These are phyloP conservation scores for Ustilago curta DNA, from an alignment of 1,284 basidiomycete species.

Conservation along the genomic window DNA sequence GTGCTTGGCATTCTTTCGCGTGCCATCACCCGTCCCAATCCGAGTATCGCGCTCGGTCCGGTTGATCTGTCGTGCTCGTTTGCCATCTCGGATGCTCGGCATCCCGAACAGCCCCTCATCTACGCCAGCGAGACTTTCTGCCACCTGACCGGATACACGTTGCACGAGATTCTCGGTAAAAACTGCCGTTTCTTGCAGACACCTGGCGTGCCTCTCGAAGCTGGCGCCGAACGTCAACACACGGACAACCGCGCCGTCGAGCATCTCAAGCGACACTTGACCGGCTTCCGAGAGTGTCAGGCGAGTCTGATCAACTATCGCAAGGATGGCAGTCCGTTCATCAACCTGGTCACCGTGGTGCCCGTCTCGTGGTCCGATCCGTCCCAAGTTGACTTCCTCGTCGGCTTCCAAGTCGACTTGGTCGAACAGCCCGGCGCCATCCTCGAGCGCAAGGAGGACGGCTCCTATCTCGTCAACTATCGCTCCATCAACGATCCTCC, in stretches of 20 bases:
- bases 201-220: conserved; percentile 77
- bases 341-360: conserved; percentile 70
- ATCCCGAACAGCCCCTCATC: conserved; percentile 85
- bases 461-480: conserved; percentile 65
- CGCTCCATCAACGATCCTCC: conserved; percentile 52
- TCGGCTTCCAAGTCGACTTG: conserved; percentile 86
- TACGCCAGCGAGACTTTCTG: conserved; percentile 86
- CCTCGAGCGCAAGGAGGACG: conserved; percentile 71
- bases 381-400: conserved; percentile 80
- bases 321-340: conserved; percentile 84
- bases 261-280: conserved; percentile 63
- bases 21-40: conserved; percentile 80
- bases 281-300: conserved; percentile 75
- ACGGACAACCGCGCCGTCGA: conserved; percentile 79
- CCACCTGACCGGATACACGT: conserved; percentile 82
- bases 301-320: conserved; percentile 87
- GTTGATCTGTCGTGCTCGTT: conserved; percentile 92
- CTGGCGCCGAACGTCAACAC: conserved; percentile 77
- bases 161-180: conserved; percentile 71
- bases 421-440: conserved; percentile 87
- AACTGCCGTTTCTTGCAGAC: conserved; percentile 75
- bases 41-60: conserved; percentile 83
- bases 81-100: conserved; percentile 83
- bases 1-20: conserved; percentile 83
- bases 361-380: conserved; percentile 74